A percentile compares a stretch with the other conserved stretches of the same genome.
Conservation (phyloP, 1,284 basidiomycete species). For the Tilletia horrida region DNA sequence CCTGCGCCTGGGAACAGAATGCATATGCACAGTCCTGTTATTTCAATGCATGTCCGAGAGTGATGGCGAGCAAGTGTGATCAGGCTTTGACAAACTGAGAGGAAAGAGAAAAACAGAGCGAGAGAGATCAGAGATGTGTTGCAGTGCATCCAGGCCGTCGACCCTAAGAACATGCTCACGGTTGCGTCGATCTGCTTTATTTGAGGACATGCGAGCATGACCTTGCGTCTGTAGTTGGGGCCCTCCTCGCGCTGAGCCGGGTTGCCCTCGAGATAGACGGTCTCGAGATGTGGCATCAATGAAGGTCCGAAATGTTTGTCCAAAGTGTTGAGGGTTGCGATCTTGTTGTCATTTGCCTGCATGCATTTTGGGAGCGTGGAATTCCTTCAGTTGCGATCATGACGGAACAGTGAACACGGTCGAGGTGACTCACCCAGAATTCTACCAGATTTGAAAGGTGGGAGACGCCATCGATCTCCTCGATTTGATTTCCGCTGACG, state of each 20-base stretch:
- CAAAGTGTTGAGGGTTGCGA: conserved; percentile 67
- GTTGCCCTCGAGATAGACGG: conserved; percentile 91
- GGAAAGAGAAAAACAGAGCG: no score
- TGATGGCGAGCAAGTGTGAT: background rate
- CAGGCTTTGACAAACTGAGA: no score
- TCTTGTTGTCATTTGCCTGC: conserved; percentile 83
- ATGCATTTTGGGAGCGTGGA: background rate
- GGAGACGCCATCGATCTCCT: conserved; percentile 72
- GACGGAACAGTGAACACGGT: background rate
- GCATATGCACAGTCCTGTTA: no score
- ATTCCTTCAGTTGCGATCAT: no score
- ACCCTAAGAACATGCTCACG: conserved; percentile 59
- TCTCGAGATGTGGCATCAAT: conserved; percentile 64
- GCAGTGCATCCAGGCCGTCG: background rate
- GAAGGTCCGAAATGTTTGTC: conserved; percentile 72
- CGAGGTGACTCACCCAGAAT: conserved; percentile 71
- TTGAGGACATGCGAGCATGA: conserved; percentile 82
- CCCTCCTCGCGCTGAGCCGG: conserved; percentile 80
- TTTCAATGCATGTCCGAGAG: no score
- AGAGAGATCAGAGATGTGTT: background rate
- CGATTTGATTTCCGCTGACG: conserved; percentile 78
- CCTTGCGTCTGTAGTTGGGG: conserved; percentile 77
- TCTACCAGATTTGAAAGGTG: conserved; percentile 77
- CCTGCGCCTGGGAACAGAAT: background rate
- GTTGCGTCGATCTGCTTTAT: conserved; percentile 92